Conservation (phyloP, 169 alveolate species). For the Eimeria sp. region DNA sequence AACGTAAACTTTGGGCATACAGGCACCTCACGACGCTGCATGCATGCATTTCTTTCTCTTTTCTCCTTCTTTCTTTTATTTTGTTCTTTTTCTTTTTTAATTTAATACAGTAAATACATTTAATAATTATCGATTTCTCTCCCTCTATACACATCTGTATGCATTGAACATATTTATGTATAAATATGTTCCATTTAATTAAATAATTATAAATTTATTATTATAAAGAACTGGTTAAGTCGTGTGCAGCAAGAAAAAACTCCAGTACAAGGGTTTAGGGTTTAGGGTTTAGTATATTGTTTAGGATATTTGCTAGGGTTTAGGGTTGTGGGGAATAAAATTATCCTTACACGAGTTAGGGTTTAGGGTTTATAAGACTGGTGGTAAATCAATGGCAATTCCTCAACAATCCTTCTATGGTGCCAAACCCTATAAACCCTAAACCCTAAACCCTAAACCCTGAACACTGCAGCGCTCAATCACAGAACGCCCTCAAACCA, state of each 20-base stretch:
- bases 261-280: slow-evolving; percentile 1
- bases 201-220: not conserved
- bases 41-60: too few species aligned
- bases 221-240: not conserved
- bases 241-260: not conserved
- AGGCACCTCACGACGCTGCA: too few species aligned
- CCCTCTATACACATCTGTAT: too few species aligned
- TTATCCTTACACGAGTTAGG: not conserved
- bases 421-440: not conserved
- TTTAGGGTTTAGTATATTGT: not conserved
- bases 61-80: too few species aligned
- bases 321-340: not conserved
- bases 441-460: slow-evolving; percentile 20
- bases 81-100: too few species aligned
- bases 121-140: too few species aligned
- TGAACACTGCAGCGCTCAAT: not conserved
- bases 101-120: too few species aligned
- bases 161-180: too few species aligned
- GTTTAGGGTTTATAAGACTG: not conserved
- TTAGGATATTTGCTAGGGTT: not conserved
- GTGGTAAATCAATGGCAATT: not conserved
- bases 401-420: not conserved
- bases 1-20: too few species aligned
- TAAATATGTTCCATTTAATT: not conserved
- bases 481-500: too few species aligned